phyloP scores from a whole-genome alignment of 2,329 filamentous ascomycete genomes.

The Botrytis fragariae region DNA sequence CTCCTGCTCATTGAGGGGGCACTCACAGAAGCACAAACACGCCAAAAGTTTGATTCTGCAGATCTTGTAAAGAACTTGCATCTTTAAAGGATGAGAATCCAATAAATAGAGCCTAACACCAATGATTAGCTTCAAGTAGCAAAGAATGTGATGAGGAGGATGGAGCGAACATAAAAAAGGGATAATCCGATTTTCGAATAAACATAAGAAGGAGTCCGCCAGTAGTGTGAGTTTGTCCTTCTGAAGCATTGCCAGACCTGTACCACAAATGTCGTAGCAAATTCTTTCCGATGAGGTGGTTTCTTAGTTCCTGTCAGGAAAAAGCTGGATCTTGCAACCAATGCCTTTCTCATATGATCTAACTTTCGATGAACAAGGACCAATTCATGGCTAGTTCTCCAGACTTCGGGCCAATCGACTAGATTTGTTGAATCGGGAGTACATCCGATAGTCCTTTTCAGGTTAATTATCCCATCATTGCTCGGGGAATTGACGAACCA shows the following conservation, averaged over 20 bases:
- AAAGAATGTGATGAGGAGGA: background rate
- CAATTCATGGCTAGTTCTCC: slow-evolving; percentile 53
- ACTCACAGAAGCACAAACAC: slow-evolving; percentile 66
- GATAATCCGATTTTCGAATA: slow-evolving; percentile 34
- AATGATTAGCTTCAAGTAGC: background rate
- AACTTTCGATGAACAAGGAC: slow-evolving; percentile 46
- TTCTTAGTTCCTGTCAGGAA: slow-evolving; percentile 39
- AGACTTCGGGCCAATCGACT: slow-evolving; percentile 62
- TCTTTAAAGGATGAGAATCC: slow-evolving; percentile 69
- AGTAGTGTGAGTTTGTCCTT: slow-evolving; percentile 61
- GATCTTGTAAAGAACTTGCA: slow-evolving; percentile 55
- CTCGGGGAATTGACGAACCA: background rate
- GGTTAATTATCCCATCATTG: background rate
- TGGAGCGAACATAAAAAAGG: slow-evolving; percentile 43
- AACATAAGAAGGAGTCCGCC: slow-evolving; percentile 62
- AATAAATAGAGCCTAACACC: slow-evolving; percentile 53
- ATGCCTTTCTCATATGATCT: slow-evolving; percentile 45
- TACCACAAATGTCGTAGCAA: slow-evolving; percentile 55
- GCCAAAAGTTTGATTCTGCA: slow-evolving; percentile 71
- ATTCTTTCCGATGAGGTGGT: slow-evolving; percentile 53
- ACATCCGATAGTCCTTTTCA: slow-evolving; percentile 48
- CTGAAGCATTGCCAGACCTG: slow-evolving; percentile 56
- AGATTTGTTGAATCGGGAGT: slow-evolving; percentile 58
- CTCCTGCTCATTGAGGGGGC: background rate
- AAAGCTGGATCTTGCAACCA: slow-evolving; percentile 32